Conservation (phyloP, 75 land plant genomes). For the Pinus taeda region DNA sequence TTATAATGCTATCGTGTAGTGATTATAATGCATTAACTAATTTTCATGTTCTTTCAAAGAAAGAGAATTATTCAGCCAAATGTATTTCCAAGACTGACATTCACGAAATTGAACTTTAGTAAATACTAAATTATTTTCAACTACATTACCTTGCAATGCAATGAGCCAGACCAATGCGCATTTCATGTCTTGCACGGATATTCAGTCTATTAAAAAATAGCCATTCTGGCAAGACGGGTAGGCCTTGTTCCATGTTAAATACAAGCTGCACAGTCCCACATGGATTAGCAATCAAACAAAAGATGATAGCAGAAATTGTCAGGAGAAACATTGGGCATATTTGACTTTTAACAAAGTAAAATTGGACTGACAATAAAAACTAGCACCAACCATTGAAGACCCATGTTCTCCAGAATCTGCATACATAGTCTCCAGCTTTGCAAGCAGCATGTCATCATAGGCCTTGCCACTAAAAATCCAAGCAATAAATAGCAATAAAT, state of each 20-base stretch:
- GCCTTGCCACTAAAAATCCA: slow-evolving; percentile 79
- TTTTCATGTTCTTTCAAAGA: not conserved
- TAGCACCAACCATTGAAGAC: slow-evolving; percentile 75
- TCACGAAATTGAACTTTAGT: not conserved
- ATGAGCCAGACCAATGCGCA: slow-evolving; percentile 67
- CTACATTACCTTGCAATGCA: slow-evolving; percentile 63
- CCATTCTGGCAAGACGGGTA: slow-evolving; percentile 91
- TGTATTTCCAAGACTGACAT: not conserved
- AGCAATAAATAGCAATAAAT: not conserved
- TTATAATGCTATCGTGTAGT: no score
- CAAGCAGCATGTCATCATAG: slow-evolving; percentile 88
- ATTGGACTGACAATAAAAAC: not conserved
- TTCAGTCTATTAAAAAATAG: slow-evolving; percentile 78
- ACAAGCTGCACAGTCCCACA: slow-evolving; percentile 61
- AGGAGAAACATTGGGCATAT: not conserved
- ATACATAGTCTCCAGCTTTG: slow-evolving; percentile 84
- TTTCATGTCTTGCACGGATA: slow-evolving; percentile 79
- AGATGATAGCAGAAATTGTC: not conserved
- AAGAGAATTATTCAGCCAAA: not conserved
- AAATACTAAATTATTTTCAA: not conserved
- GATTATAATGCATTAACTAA: not conserved
- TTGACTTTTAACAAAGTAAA: not conserved
- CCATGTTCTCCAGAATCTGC: slow-evolving; percentile 88
- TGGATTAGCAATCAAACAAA: not conserved
- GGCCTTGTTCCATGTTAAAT: slow-evolving; percentile 88